A percentile compares a stretch with the other conserved stretches of the same genome.
These are phyloP conservation scores for Metschnikowia continentalis DNA, from an alignment of 805 yeast genomes.

Conservation along the genomic window DNA sequence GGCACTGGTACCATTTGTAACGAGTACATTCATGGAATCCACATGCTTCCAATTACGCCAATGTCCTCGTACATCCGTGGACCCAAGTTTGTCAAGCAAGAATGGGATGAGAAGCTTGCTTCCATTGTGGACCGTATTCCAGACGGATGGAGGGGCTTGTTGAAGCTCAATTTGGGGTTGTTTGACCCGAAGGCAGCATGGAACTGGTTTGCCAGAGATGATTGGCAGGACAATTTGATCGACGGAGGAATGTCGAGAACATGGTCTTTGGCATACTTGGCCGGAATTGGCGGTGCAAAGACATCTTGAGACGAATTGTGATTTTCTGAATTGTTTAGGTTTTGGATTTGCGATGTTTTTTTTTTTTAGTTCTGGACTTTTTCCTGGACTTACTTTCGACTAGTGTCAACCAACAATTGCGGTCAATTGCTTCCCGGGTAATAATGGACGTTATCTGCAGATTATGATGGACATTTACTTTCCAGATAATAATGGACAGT, in stretches of 20 bases:
- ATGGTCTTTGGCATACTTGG: slow-evolving; percentile 80
- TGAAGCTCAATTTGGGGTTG: slow-evolving; percentile 71
- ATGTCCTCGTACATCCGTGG: slow-evolving; percentile 57
- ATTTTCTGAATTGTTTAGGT: neutral
- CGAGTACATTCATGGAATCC: slow-evolving; percentile 76
- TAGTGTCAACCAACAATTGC: too few species aligned
- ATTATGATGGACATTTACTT: too few species aligned
- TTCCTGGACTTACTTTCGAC: too few species aligned
- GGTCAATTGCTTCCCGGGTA: too few species aligned
- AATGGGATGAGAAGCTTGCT: slow-evolving; percentile 53
- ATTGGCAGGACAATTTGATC: slow-evolving; percentile 52
- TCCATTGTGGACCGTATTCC: slow-evolving; percentile 44
- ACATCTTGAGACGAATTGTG: neutral
- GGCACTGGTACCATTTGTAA: slow-evolving; percentile 54
- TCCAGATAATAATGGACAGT: too few species aligned
- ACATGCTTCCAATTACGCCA: slow-evolving; percentile 71
- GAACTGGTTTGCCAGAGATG: slow-evolving; percentile 43
- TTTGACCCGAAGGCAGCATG: slow-evolving; percentile 55
- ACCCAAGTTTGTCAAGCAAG: slow-evolving; percentile 53
- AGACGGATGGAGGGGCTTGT: slow-evolving; percentile 71
- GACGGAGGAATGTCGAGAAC: slow-evolving; percentile 86
- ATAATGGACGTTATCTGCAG: too few species aligned
- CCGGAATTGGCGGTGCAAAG: slow-evolving; percentile 36
- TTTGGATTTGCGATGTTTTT: neutral
- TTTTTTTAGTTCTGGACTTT: neutral